Percentiles rank a stretch among this genome's conserved stretches.
These are phyloP conservation scores for Sporobolomyces roseus DNA, from an alignment of 768 basidiomycete genomes.

Conservation along the genomic window DNA sequence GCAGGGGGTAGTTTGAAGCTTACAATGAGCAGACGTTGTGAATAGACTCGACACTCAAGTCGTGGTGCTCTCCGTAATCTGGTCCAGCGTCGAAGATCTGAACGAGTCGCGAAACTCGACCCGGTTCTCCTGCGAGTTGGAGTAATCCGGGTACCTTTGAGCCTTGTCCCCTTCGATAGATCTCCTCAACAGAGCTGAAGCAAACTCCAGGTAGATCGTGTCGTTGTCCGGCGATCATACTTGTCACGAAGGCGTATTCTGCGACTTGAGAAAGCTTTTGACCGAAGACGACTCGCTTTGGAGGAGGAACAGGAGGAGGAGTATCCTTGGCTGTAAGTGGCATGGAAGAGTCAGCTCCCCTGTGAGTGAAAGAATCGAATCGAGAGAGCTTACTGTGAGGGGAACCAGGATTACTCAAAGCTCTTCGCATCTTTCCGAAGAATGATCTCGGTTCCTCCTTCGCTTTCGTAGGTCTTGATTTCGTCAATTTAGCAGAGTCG, in stretches of 20 bases:
- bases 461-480: not conserved
- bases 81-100: conserved; percentile 50
- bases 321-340: conserved; percentile 16
- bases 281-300: conserved; percentile 34
- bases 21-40: conserved; percentile 54
- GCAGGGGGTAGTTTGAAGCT: not conserved
- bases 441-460: conserved; percentile 12
- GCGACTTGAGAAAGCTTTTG: conserved; percentile 20
- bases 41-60: conserved; percentile 48
- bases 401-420: conserved; percentile 11
- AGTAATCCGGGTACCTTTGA: conserved; percentile 54
- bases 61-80: conserved; percentile 44
- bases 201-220: conserved; percentile 41
- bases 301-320: not conserved
- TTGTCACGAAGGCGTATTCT: conserved; percentile 37
- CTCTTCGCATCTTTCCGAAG: conserved; percentile 22
- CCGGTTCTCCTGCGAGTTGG: conserved; percentile 52
- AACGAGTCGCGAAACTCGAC: conserved; percentile 52
- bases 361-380: not conserved
- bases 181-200: conserved; percentile 51
- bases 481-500: not conserved
- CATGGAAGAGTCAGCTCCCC: not conserved
- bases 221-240: conserved; percentile 39
- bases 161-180: conserved; percentile 53
- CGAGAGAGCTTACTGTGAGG: not conserved